Evolutionary conservation across 179 eudicot species (phyloP).

Genomic region (Sideroxylon spinosum): DNA sequence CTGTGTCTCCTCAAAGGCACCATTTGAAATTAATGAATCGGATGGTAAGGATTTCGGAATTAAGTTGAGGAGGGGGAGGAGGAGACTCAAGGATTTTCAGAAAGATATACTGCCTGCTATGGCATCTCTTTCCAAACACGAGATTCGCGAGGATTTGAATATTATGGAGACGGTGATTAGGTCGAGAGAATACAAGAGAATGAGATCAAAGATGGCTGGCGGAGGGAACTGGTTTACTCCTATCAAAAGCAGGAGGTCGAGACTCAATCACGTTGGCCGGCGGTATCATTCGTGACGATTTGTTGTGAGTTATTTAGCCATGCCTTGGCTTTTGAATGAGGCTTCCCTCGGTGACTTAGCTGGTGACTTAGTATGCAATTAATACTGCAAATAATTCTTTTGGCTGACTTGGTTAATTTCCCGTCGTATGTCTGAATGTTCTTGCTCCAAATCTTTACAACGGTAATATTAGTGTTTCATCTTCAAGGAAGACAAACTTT

Average conservation of each 20-base stretch:
- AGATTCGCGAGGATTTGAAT: conserved; percentile 62
- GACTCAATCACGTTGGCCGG: conserved; percentile 27
- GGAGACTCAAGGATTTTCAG: conserved; percentile 65
- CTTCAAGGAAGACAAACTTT: too few relatives aligned
- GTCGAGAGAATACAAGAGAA: conserved; percentile 57
- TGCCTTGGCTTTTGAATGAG: neutral
- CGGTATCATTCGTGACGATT: conserved; percentile 25
- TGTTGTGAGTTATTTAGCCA: conserved; percentile 1
- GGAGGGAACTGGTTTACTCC: conserved; percentile 33
- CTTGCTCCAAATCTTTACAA: too few relatives aligned
- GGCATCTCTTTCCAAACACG: conserved; percentile 52
- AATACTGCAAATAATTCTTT: too few relatives aligned
- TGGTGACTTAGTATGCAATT: neutral
- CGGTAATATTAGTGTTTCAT: too few relatives aligned
- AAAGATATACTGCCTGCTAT: conserved; percentile 59
- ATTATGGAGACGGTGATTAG: conserved; percentile 51
- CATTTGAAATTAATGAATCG: conserved; percentile 30
- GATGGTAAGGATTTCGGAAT: conserved; percentile 31
- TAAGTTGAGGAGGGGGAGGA: conserved; percentile 64
- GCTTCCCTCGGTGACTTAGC: neutral
- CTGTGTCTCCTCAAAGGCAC: conserved; percentile 39
- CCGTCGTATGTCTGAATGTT: too few relatives aligned
- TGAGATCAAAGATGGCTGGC: conserved; percentile 25
- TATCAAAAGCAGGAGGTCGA: conserved; percentile 48
- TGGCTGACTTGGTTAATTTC: too few relatives aligned